Conservation (phyloP, 83 land plant genomes). For the Picea abies region DNA sequence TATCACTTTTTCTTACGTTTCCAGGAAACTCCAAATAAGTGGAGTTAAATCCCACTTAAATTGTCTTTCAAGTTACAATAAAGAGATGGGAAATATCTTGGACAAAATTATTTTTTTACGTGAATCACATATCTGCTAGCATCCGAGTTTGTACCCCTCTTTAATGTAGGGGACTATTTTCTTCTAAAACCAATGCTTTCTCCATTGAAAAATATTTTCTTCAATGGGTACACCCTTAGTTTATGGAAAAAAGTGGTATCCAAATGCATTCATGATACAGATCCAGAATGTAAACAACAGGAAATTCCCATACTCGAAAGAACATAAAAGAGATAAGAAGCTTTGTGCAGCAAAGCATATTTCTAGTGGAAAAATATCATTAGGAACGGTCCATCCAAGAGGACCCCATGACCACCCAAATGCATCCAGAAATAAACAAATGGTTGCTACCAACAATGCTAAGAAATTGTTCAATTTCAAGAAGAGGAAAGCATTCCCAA, state of each 20-base stretch:
- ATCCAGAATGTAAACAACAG: conserved; percentile 70
- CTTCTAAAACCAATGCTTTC: conserved; percentile 77
- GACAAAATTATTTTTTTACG: too few species aligned
- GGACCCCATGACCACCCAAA: conserved; percentile 84
- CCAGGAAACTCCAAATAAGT: too few species aligned
- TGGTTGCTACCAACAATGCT: conserved; percentile 41
- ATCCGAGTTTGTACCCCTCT: background rate
- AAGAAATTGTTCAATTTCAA: conserved; percentile 33
- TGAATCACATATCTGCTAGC: background rate
- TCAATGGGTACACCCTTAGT: conserved; percentile 78
- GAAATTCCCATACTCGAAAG: conserved; percentile 54
- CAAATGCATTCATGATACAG: conserved; percentile 60
- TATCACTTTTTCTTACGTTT: too few species aligned
- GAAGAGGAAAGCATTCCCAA: too few species aligned
- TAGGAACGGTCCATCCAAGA: conserved; percentile 73
- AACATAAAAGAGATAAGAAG: conserved; percentile 54
- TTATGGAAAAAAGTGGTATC: conserved; percentile 59
- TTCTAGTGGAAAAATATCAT: conserved; percentile 72
- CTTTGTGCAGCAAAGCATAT: conserved; percentile 61
- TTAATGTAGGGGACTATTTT: conserved; percentile 31
- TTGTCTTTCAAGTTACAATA: too few species aligned
- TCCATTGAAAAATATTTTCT: conserved; percentile 65
- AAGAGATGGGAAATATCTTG: too few species aligned
- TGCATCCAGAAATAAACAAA: conserved; percentile 60
- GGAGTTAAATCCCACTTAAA: too few species aligned